Base-by-base conservation (phyloP, 441 rosid genomes). In the Geranium incanum region DNA sequence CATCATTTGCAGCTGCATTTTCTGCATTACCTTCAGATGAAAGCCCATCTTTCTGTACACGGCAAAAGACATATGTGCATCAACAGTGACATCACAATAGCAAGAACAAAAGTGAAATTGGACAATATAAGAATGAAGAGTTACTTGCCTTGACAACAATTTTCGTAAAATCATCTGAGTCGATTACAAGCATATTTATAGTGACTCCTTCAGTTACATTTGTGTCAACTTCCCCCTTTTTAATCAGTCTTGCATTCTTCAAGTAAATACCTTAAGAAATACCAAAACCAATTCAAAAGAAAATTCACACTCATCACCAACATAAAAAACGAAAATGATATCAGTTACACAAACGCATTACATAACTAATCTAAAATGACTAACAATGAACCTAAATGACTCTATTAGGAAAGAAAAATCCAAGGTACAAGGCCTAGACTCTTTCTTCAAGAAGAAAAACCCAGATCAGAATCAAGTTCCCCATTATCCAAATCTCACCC, bases 191-290 rank as follows among this genome's bases (percentile, higher is more conserved):
- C 21, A 18, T 62, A 6, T 6, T 23, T 62, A 62, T 7, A 7
- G 13, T 8, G 8, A 19, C 36, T 18, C 36, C 66, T 18, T 62
- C 12, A 19, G 36, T 23, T 62, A 62, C 11, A 62, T 62, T 62
- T 62, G 66, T 9, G 21, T 6, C 11, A 62, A 9, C 7, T 62
- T 62, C 21, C 66, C 66, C 66, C 66, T 16, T 62, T 62, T 11
- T 62, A 62, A 33, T 18, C 36, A 62, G 19, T 19, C 18, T 62
- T 62, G 66, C 66, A 62, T 62, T 62, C 66, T 62, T 62, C 36
- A 62, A 62, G 36, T 18, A 33, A 62, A 62, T 19, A 62, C 66
- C 66, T 62, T 5, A 4, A 19, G 33, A 8, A 62, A 19, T 28
- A 6, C 66, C 19, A 3, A 18, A 19, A 62, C n/a, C 28, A 62